Evolutionary conservation across 1,139 yeast genomes (phyloP).

Genomic region (Yamadazyma triangularis): DNA sequence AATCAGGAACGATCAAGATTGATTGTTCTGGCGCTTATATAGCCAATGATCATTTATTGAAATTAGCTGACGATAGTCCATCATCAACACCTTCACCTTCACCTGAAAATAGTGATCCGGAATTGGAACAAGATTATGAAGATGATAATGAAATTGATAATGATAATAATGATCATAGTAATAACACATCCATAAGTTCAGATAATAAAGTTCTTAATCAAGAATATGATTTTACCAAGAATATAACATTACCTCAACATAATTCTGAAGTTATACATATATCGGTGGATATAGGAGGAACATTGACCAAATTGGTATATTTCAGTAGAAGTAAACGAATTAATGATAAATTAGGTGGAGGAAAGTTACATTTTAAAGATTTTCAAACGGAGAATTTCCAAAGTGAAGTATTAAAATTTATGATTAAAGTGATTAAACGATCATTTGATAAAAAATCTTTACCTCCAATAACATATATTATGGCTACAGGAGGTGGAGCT

Average conservation of each 20-base stretch:
- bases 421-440: slow-evolving; percentile 48
- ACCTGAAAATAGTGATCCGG: slow-evolving; percentile 16
- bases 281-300: slow-evolving; percentile 81
- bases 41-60: slow-evolving; percentile 39
- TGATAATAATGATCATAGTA: too few species aligned
- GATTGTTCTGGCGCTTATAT: slow-evolving; percentile 47
- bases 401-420: slow-evolving; percentile 57
- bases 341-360: slow-evolving; percentile 45
- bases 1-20: slow-evolving; percentile 36
- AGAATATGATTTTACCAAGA: slow-evolving; percentile 26
- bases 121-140: slow-evolving; percentile 7
- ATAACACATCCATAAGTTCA: background rate
- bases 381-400: slow-evolving; percentile 82
- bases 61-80: slow-evolving; percentile 13
- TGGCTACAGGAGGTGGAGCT: slow-evolving; percentile 99
- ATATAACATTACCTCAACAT: slow-evolving; percentile 65
- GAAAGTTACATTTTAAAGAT: slow-evolving; percentile 75
- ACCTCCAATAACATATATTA: slow-evolving; percentile 56
- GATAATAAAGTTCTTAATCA: slow-evolving; percentile 6
- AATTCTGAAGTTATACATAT: slow-evolving; percentile 52
- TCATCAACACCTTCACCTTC: slow-evolving; percentile 12
- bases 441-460: slow-evolving; percentile 26
- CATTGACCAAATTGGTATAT: slow-evolving; percentile 85
- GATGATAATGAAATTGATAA: slow-evolving; percentile 1
- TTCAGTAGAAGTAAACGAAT: slow-evolving; percentile 45